Evolutionary conservation across 2,329 filamentous ascomycete genomes (phyloP).

Genomic region (Diatrype stigma): DNA sequence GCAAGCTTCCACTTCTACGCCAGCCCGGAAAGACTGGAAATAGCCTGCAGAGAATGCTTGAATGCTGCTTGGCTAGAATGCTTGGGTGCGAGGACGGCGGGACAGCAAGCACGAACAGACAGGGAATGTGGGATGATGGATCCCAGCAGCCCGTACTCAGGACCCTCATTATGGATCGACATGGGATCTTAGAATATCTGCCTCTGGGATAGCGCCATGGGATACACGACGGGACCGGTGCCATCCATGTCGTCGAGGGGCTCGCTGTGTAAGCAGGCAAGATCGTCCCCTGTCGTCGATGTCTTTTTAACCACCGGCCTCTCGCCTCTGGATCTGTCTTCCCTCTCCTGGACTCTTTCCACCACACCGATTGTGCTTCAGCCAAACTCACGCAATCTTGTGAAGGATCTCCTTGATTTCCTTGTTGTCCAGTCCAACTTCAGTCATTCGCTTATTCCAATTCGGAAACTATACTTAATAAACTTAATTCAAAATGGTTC

Average conservation of each 20-base stretch:
- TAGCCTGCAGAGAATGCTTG: too few species aligned
- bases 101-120: too few species aligned
- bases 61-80: too few species aligned
- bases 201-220: too few species aligned
- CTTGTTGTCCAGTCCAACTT: conserved; percentile 19
- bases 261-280: neutral
- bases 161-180: too few species aligned
- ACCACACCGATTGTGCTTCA: conserved; percentile 10
- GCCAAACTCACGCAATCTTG: conserved; percentile 7
- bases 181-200: too few species aligned
- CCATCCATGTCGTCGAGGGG: neutral
- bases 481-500: conserved; percentile 25
- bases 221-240: too few species aligned
- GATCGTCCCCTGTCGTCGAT: neutral
- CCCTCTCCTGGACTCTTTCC: conserved; percentile 1
- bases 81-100: too few species aligned
- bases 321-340: conserved; percentile 3
- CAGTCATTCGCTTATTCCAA: conserved; percentile 27
- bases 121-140: too few species aligned
- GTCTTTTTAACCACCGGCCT: conserved; percentile 8
- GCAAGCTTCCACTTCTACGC: too few species aligned
- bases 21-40: too few species aligned
- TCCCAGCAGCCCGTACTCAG: neutral
- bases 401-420: neutral
- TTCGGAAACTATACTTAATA: conserved; percentile 7